A percentile compares a stretch with the other conserved stretches of the same genome.
Conservation (phyloP, 2,329 filamentous ascomycete genomes). For the Aspergillus neoniger region DNA sequence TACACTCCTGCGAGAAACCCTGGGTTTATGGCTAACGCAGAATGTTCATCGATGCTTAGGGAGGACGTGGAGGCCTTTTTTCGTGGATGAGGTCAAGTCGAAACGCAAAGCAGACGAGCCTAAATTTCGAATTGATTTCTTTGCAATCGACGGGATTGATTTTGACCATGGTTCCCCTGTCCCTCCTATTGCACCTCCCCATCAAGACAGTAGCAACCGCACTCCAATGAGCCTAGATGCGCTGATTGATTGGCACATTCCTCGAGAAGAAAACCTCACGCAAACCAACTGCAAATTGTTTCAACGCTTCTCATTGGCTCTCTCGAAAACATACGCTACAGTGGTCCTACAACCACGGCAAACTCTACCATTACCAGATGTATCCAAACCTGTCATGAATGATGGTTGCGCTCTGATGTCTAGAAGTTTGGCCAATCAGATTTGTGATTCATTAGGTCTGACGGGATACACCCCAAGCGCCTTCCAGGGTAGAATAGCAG, state of each 20-base stretch:
- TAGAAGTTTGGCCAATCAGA: conserved; percentile 48
- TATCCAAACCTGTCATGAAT: conserved; percentile 44
- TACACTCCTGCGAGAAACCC: conserved; percentile 34
- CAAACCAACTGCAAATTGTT: conserved; percentile 50
- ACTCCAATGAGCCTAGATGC: conserved; percentile 41
- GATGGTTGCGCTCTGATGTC: conserved; percentile 60
- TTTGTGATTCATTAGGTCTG: conserved; percentile 49
- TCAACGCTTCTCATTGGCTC: conserved; percentile 44
- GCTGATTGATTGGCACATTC: conserved; percentile 51
- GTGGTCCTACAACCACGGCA: conserved; percentile 39
- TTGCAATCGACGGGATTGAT: conserved; percentile 48
- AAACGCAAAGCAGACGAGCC: conserved; percentile 33
- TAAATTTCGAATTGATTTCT: conserved; percentile 42
- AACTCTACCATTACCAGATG: conserved; percentile 38
- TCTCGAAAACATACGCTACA: conserved; percentile 48
- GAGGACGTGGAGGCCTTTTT: conserved; percentile 49
- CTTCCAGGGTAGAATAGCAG: conserved; percentile 60
- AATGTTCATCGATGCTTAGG: conserved; percentile 44
- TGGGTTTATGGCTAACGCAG: conserved; percentile 44
- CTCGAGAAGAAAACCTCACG: conserved; percentile 33
- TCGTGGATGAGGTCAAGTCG: conserved; percentile 42
- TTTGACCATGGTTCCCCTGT: conserved; percentile 27
- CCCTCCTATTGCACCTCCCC: conserved; percentile 23
- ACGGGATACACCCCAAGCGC: conserved; percentile 49
- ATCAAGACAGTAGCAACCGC: conserved; percentile 30